Evolutionary conservation across 1,139 yeast genomes (phyloP).

Genomic region (Protomyces pachydermus): DNA sequence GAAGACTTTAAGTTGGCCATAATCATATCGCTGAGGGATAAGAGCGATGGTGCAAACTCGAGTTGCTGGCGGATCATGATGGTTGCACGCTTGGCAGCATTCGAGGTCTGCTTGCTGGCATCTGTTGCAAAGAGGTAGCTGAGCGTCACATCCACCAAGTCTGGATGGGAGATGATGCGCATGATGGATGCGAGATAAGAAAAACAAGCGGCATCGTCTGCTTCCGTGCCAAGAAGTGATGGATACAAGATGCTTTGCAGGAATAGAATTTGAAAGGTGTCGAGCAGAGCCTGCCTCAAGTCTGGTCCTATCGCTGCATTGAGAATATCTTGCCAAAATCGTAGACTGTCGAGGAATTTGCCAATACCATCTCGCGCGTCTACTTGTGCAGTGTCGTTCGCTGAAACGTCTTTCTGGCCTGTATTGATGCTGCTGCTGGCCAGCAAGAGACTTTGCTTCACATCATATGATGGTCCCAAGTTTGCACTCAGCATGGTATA

Average conservation of each 20-base stretch:
- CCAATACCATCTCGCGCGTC: conserved; percentile 7
- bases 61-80: not conserved
- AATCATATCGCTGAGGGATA: conserved; percentile 34
- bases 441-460: not conserved
- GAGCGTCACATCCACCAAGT: conserved; percentile 35
- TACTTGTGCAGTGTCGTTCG: not conserved
- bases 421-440: not conserved
- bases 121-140: conserved; percentile 32
- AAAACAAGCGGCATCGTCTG: conserved; percentile 31
- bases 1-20: conserved; percentile 33
- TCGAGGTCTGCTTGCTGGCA: not conserved
- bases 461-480: not conserved
- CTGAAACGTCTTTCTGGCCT: not conserved
- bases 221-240: conserved; percentile 24
- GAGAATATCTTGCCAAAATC: conserved; percentile 39
- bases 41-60: conserved; percentile 26
- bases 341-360: conserved; percentile 35
- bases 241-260: conserved; percentile 38
- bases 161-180: conserved; percentile 35
- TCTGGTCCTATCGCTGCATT: conserved; percentile 32
- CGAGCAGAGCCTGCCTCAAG: conserved; percentile 33
- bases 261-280: conserved; percentile 37
- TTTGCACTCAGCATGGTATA: conserved; percentile 10
- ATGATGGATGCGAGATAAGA: conserved; percentile 34
- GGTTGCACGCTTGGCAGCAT: not conserved